These are phyloP conservation scores for Dactylella cylindrospora DNA, from an alignment of 2,329 filamentous ascomycete species.

Conservation along the genomic window DNA sequence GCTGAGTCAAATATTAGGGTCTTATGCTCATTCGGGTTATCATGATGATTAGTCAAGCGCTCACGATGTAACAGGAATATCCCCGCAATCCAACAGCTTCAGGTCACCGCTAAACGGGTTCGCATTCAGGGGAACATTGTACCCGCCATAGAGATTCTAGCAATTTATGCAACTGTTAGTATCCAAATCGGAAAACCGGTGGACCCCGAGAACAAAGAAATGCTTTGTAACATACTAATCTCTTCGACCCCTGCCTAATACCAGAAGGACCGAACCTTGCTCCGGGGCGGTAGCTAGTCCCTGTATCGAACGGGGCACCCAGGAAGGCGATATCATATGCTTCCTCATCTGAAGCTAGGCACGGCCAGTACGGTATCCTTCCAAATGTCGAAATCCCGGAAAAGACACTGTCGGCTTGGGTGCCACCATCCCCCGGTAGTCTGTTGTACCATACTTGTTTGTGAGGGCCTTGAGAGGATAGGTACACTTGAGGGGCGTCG, in stretches of 20 bases:
- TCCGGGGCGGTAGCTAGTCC: constrained; percentile 79
- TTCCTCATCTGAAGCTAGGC: constrained; percentile 68
- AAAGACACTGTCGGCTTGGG: constrained; percentile 85
- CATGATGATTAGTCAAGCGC: constrained; percentile 46
- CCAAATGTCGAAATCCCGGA: constrained; percentile 86
- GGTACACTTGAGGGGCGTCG: constrained; percentile 12
- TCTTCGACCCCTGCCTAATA: constrained; percentile 76
- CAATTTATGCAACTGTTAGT: constrained; percentile 57
- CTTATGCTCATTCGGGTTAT: neutral
- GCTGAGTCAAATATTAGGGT: constrained; percentile 52
- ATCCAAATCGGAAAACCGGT: no score
- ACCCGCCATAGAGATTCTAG: constrained; percentile 67
- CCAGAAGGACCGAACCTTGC: constrained; percentile 82
- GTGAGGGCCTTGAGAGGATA: constrained; percentile 62
- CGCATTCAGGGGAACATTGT: constrained; percentile 76
- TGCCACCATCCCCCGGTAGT: constrained; percentile 79
- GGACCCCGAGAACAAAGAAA: no score
- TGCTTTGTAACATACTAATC: constrained; percentile 5
- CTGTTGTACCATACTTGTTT: constrained; percentile 79
- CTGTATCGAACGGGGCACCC: constrained; percentile 80
- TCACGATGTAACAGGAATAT: constrained; percentile 81
- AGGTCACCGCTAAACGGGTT: constrained; percentile 83
- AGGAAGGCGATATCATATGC: constrained; percentile 85
- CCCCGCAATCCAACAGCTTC: constrained; percentile 77
- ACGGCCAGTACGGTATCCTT: constrained; percentile 74